Evolutionary conservation across 495 filamentous ascomycete species (phyloP).

Genomic region (Neurospora sp.): DNA sequence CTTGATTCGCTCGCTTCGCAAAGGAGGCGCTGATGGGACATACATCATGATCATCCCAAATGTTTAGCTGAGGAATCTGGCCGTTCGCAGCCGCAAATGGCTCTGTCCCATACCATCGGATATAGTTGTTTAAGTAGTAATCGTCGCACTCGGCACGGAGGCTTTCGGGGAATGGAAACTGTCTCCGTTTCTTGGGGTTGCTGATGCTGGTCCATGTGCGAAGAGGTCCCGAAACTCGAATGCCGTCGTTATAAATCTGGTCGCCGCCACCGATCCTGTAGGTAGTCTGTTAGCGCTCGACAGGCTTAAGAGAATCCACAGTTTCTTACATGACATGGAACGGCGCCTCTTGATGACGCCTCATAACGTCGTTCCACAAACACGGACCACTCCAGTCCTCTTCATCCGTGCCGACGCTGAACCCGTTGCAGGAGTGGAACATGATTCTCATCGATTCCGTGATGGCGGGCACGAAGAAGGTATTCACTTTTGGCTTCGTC

Average conservation of each 20-base stretch:
- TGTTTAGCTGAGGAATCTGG: slow-evolving; percentile 83
- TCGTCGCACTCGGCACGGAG: slow-evolving; percentile 72
- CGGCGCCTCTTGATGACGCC: slow-evolving; percentile 57
- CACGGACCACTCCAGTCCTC: slow-evolving; percentile 71
- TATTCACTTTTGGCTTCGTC: slow-evolving; percentile 37
- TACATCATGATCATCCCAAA: slow-evolving; percentile 87
- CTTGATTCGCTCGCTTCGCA: neutral
- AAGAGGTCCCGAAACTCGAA: slow-evolving; percentile 73
- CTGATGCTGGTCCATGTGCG: slow-evolving; percentile 67
- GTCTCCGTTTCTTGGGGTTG: slow-evolving; percentile 73
- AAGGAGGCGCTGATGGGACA: slow-evolving; percentile 6
- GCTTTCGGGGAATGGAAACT: slow-evolving; percentile 62
- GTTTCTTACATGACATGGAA: slow-evolving; percentile 67
- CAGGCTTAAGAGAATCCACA: neutral
- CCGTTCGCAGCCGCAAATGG: slow-evolving; percentile 78
- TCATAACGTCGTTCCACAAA: slow-evolving; percentile 84
- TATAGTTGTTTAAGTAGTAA: slow-evolving; percentile 85
- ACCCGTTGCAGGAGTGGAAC: slow-evolving; percentile 95
- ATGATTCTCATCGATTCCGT: slow-evolving; percentile 87
- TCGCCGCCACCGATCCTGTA: slow-evolving; percentile 76
- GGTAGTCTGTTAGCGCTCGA: neutral
- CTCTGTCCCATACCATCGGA: slow-evolving; percentile 74
- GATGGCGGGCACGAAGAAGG: slow-evolving; percentile 66
- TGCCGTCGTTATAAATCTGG: slow-evolving; percentile 89
- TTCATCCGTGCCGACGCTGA: slow-evolving; percentile 86